These are phyloP conservation scores for Amoeboradix gromovi DNA, from an alignment of 371 early-diverging fungal genomes.

Conservation along the genomic window DNA sequence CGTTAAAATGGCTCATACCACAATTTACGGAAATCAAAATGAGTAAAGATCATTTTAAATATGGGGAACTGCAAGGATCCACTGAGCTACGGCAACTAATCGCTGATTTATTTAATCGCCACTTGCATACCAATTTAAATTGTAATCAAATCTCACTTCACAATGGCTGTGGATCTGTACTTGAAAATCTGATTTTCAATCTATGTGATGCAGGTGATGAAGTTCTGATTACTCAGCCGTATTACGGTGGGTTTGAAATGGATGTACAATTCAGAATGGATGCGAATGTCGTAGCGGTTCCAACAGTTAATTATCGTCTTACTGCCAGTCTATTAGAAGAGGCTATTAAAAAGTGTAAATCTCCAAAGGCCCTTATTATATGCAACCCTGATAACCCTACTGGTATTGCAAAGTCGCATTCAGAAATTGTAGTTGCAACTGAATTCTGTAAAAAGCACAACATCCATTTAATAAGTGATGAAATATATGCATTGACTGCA, in stretches of 20 bases:
- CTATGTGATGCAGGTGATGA: constrained; percentile 38
- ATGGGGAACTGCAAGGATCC: constrained; percentile 17
- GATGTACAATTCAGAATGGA: constrained; percentile 24
- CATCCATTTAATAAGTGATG: constrained; percentile 43
- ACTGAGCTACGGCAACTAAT: constrained; percentile 16
- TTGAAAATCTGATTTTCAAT: constrained; percentile 24
- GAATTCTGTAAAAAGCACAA: constrained; percentile 24
- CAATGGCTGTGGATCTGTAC: constrained; percentile 34
- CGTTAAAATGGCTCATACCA: constrained; percentile 19
- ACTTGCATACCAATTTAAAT: constrained; percentile 16
- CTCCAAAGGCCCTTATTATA: constrained; percentile 22
- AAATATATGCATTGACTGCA: constrained; percentile 44
- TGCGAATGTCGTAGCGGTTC: constrained; percentile 17
- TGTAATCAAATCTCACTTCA: constrained; percentile 13
- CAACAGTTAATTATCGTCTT: neutral
- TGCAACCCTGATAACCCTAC: constrained; percentile 37
- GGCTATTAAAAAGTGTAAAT: neutral
- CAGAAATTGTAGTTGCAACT: constrained; percentile 20
- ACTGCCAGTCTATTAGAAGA: neutral
- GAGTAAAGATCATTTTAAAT: constrained; percentile 1
- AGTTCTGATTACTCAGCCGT: constrained; percentile 33
- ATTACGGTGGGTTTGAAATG: constrained; percentile 35
- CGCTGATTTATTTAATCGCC: constrained; percentile 22
- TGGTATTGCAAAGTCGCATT: constrained; percentile 14
- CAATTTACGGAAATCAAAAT: constrained; percentile 7